Evolutionary conservation across 1,284 basidiomycete genomes (phyloP).

Genomic region (Sanguinoderma infundibulare): DNA sequence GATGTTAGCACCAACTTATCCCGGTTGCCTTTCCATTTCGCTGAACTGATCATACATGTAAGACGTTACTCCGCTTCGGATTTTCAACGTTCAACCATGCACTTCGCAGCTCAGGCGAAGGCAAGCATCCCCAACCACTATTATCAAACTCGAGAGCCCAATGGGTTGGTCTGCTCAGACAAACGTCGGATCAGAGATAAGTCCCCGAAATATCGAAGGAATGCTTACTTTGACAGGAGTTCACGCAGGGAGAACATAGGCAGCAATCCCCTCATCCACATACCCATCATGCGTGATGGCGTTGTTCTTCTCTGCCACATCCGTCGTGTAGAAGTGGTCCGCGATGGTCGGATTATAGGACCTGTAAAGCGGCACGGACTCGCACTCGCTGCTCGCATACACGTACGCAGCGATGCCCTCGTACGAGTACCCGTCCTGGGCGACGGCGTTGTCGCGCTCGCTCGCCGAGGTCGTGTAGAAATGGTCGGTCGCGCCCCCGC

Average conservation of each 20-base stretch:
- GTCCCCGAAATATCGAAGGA: too few relatives aligned
- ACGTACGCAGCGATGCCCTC: constrained; percentile 14
- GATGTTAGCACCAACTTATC: too few relatives aligned
- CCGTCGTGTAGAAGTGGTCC: constrained; percentile 22
- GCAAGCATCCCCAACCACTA: too few relatives aligned
- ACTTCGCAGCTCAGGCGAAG: too few relatives aligned
- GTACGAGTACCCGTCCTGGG: not conserved
- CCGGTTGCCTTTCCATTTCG: too few relatives aligned
- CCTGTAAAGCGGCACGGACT: constrained; percentile 13
- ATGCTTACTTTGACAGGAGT: not conserved
- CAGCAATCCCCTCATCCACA: constrained; percentile 15
- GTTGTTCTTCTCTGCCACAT: constrained; percentile 9
- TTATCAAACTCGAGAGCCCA: too few relatives aligned
- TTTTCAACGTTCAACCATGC: too few relatives aligned
- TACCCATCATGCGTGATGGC: constrained; percentile 4
- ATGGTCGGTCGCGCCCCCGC: constrained; percentile 5
- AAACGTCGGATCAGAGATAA: too few relatives aligned
- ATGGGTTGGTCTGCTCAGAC: too few relatives aligned
- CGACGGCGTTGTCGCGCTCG: not conserved
- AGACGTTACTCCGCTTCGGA: too few relatives aligned
- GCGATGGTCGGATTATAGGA: not conserved
- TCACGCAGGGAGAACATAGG: constrained; percentile 13
- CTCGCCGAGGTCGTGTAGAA: constrained; percentile 16
- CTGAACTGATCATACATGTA: too few relatives aligned
- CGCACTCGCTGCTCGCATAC: constrained; percentile 2